Evolutionary conservation across 2,329 filamentous ascomycete genomes (phyloP).

Genomic region (Celoporthe dispersa): DNA sequence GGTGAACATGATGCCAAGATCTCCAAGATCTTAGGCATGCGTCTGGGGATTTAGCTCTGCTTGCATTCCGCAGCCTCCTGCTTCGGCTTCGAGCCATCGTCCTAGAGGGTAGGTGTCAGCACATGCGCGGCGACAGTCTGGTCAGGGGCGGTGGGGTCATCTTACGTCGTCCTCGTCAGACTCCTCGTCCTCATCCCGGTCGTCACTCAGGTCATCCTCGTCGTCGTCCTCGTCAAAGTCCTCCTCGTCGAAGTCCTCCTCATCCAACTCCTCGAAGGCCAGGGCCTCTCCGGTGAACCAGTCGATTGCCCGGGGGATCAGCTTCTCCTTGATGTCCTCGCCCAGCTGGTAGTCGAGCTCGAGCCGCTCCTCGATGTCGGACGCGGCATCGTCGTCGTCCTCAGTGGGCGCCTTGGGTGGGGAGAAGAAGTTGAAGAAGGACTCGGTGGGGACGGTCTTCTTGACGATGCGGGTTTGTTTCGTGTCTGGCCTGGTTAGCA

Average conservation of each 20-base stretch:
- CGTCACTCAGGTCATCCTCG: constrained; percentile 83
- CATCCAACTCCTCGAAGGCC: constrained; percentile 90
- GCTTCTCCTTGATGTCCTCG: constrained; percentile 99
- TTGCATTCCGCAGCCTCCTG: constrained; percentile 96
- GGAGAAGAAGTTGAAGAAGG: constrained; percentile 99
- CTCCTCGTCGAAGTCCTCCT: constrained; percentile 79
- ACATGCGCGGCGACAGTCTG: constrained; percentile 26
- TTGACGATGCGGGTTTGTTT: constrained; percentile 99
- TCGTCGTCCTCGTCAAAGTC: constrained; percentile 91
- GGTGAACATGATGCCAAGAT: constrained; percentile 22
- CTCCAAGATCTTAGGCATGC: constrained; percentile 24
- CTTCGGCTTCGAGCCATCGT: constrained; percentile 87
- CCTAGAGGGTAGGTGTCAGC: constrained; percentile 55
- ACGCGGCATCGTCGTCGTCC: constrained; percentile 74
- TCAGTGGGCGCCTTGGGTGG: constrained; percentile 85
- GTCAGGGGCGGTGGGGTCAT: constrained; percentile 19
- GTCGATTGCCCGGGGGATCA: constrained; percentile 97
- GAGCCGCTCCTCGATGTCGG: constrained; percentile 95
- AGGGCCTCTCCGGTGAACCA: constrained; percentile 99
- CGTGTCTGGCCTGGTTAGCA: constrained; percentile 68
- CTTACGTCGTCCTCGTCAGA: constrained; percentile 75
- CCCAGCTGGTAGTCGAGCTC: constrained; percentile 98
- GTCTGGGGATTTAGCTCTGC: constrained; percentile 70
- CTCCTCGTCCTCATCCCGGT: constrained; percentile 81
- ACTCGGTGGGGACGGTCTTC: constrained; percentile 98